Evolutionary conservation across 768 basidiomycete genomes (phyloP).

Genomic region (Hericium coralloides): DNA sequence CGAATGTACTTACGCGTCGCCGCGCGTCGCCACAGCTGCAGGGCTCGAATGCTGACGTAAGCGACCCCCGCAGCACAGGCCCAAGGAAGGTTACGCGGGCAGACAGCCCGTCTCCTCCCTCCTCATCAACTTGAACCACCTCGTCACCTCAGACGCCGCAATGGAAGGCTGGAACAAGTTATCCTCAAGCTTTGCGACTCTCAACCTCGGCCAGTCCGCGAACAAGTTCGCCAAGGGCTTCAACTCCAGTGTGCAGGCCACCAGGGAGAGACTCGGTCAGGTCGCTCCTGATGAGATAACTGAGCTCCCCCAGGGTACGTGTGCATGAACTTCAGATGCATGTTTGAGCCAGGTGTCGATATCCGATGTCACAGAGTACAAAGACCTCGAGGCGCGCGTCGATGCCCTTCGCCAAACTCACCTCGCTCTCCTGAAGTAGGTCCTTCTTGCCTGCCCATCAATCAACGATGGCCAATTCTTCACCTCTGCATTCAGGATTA

Average conservation of each 20-base stretch:
- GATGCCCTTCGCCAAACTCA: conserved; percentile 85
- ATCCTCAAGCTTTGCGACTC: conserved; percentile 45
- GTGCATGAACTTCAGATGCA: background rate
- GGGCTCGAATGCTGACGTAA: background rate
- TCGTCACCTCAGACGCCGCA: background rate
- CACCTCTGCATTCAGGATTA: conserved; percentile 45
- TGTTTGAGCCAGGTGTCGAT: background rate
- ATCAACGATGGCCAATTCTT: background rate
- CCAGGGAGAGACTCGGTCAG: conserved; percentile 81
- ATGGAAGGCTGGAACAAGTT: conserved; percentile 62
- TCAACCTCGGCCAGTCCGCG: conserved; percentile 72
- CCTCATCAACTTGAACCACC: background rate
- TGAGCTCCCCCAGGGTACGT: conserved; percentile 76
- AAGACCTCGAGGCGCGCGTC: conserved; percentile 88
- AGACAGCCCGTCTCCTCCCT: background rate
- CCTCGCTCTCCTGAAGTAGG: conserved; percentile 67
- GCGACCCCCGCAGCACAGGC: background rate
- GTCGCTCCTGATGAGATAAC: conserved; percentile 90
- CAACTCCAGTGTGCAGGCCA: conserved; percentile 77
- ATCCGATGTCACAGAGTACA: conserved; percentile 62
- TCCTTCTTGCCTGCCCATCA: conserved; percentile 5
- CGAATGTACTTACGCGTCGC: conserved; percentile 8
- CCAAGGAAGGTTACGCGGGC: background rate
- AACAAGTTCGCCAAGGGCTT: conserved; percentile 73
- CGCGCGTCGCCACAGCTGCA: background rate